Percentiles rank a stretch among this genome's conserved stretches.
Evolutionary conservation across 176 grass and related monocot species (phyloP).

Genomic region (Paspalum notatum): DNA sequence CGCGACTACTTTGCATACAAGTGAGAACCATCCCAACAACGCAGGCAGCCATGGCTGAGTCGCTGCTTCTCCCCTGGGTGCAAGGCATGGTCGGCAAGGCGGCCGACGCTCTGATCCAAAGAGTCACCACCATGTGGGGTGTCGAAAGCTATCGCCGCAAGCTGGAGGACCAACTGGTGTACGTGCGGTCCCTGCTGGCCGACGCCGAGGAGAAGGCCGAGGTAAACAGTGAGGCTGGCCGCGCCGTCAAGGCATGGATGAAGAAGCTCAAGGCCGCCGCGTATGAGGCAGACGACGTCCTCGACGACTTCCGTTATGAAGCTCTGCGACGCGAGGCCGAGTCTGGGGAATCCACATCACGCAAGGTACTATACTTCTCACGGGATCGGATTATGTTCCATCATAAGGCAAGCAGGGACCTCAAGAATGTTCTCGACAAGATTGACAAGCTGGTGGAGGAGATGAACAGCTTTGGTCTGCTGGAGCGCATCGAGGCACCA

Average conservation of each 20-base stretch:
- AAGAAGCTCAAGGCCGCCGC: conserved; percentile 29
- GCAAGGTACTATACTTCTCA: not conserved
- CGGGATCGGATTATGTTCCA: not conserved
- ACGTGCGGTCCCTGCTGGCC: not conserved
- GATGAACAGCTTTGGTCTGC: not conserved
- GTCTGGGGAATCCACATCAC: not conserved
- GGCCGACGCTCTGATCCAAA: not conserved
- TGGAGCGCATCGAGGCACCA: not conserved
- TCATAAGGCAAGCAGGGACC: not conserved
- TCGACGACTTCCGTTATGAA: too few relatives aligned
- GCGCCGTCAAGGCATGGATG: not conserved
- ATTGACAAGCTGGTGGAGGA: not conserved
- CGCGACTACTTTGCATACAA: too few relatives aligned
- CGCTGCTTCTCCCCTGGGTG: not conserved
- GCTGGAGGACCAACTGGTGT: not conserved
- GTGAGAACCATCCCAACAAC: too few relatives aligned
- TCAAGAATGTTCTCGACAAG: not conserved
- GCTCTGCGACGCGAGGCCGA: too few relatives aligned
- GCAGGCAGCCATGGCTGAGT: not conserved
- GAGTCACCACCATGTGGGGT: not conserved
- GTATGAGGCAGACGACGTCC: not conserved
- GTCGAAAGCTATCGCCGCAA: too few relatives aligned
- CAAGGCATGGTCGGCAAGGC: not conserved
- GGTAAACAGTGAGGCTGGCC: not conserved
- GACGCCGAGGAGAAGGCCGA: not conserved